Percentiles rank a stretch among this genome's conserved stretches.
Evolutionary conservation across 2,329 filamentous ascomycete genomes (phyloP).

Genomic region (Exophiala oligosperma): DNA sequence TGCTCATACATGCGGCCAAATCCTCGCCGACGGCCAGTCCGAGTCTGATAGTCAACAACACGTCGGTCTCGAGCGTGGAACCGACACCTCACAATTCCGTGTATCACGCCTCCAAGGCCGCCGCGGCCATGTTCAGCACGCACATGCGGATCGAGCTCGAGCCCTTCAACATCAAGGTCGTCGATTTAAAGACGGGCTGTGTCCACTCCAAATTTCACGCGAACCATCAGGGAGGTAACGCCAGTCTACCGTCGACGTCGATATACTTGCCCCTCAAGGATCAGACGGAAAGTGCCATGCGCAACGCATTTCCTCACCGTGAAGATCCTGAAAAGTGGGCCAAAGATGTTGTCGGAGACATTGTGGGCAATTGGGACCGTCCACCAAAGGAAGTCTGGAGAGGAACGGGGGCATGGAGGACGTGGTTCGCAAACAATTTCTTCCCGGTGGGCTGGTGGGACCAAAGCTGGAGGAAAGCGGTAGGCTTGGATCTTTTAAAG

Average conservation of each 20-base stretch:
- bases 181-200: slow-evolving; percentile 31
- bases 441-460: slow-evolving; percentile 23
- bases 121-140: slow-evolving; percentile 32
- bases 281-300: slow-evolving; percentile 22
- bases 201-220: slow-evolving; percentile 22
- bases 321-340: slow-evolving; percentile 23
- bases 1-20: slow-evolving; percentile 25
- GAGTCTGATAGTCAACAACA: slow-evolving; percentile 40
- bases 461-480: slow-evolving; percentile 19
- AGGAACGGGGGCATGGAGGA: slow-evolving; percentile 21
- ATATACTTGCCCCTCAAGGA: slow-evolving; percentile 16
- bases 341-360: slow-evolving; percentile 12
- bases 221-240: slow-evolving; percentile 18
- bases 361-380: slow-evolving; percentile 6
- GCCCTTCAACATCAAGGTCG: slow-evolving; percentile 34
- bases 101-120: slow-evolving; percentile 37
- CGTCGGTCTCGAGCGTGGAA: slow-evolving; percentile 34
- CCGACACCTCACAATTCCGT: slow-evolving; percentile 35
- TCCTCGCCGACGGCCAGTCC: slow-evolving; percentile 8
- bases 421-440: slow-evolving; percentile 20
- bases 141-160: slow-evolving; percentile 36
- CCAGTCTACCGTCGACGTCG: slow-evolving; percentile 10
- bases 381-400: slow-evolving; percentile 21
- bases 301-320: slow-evolving; percentile 19
- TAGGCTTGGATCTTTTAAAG: slow-evolving; percentile 18